phyloP scores from a whole-genome alignment of 352 stramenopile species.

The Phytophthora citricola region DNA sequence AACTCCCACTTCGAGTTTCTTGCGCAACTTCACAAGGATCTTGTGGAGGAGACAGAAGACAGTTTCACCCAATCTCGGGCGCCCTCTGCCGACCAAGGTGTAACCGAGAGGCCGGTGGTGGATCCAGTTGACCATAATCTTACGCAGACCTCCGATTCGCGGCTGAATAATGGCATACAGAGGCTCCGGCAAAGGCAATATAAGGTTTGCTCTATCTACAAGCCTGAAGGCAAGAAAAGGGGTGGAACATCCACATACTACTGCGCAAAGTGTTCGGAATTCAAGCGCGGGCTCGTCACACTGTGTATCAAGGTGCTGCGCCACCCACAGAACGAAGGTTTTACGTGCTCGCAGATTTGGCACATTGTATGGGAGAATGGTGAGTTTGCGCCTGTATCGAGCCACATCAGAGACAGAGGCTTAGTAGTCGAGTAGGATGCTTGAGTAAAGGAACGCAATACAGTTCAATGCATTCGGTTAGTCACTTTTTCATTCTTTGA shows the following conservation, averaged over 20 bases:
- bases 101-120: too few relatives aligned
- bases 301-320: slow-evolving; percentile 18
- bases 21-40: too few relatives aligned
- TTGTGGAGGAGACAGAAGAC: too few relatives aligned
- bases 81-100: too few relatives aligned
- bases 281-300: background rate
- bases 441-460: too few relatives aligned
- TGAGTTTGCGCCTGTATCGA: slow-evolving; percentile 7
- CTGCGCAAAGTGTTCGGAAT: slow-evolving; percentile 7
- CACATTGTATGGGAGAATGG: slow-evolving; percentile 26
- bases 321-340: background rate
- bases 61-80: too few relatives aligned
- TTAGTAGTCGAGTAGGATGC: too few relatives aligned
- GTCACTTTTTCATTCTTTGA: too few relatives aligned
- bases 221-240: slow-evolving; percentile 16
- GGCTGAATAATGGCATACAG: background rate
- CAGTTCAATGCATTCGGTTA: too few relatives aligned
- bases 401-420: too few relatives aligned
- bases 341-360: slow-evolving; percentile 31
- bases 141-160: background rate
- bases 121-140: too few relatives aligned
- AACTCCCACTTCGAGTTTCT: too few relatives aligned
- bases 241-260: slow-evolving; percentile 9
- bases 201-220: slow-evolving; percentile 23
- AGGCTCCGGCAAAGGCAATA: background rate